Conservation (phyloP, 768 basidiomycete species). For the Tricholoma matsutake region DNA sequence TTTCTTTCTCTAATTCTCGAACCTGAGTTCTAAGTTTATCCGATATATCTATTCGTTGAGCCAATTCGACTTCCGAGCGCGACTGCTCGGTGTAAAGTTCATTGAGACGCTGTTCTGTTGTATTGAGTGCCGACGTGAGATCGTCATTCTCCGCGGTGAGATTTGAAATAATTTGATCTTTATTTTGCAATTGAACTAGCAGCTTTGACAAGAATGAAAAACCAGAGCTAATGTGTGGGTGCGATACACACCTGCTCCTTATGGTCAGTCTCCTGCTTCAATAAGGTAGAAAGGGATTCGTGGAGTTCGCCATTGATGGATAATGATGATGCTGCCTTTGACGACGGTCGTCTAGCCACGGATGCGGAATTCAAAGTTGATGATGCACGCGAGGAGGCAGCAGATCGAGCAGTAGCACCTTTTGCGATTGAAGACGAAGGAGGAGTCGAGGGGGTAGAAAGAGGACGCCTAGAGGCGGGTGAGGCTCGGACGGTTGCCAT, state of each 20-base stretch:
- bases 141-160: constrained; percentile 64
- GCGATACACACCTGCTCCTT: constrained; percentile 66
- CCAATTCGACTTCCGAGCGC: constrained; percentile 78
- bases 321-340: constrained; percentile 42
- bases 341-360: constrained; percentile 46
- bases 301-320: constrained; percentile 46
- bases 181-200: constrained; percentile 73
- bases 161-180: constrained; percentile 62
- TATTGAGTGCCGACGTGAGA: constrained; percentile 59
- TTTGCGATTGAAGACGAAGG: constrained; percentile 45
- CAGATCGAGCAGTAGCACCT: constrained; percentile 63
- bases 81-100: constrained; percentile 82
- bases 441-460: constrained; percentile 40
- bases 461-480: constrained; percentile 45
- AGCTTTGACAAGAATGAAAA: constrained; percentile 43
- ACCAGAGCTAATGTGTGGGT: constrained; percentile 8
- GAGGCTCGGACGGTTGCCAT: constrained; percentile 48
- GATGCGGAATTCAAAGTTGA: constrained; percentile 48
- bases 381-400: constrained; percentile 53
- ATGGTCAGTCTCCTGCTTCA: constrained; percentile 76
- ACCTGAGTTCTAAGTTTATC: constrained; percentile 81
- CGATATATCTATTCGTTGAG: constrained; percentile 75
- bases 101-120: constrained; percentile 68
- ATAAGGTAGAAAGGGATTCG: constrained; percentile 55
- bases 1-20: constrained; percentile 86